Base-by-base conservation (phyloP, 192 early-diverging fungal genomes). In the Coemansia sp. region DNA sequence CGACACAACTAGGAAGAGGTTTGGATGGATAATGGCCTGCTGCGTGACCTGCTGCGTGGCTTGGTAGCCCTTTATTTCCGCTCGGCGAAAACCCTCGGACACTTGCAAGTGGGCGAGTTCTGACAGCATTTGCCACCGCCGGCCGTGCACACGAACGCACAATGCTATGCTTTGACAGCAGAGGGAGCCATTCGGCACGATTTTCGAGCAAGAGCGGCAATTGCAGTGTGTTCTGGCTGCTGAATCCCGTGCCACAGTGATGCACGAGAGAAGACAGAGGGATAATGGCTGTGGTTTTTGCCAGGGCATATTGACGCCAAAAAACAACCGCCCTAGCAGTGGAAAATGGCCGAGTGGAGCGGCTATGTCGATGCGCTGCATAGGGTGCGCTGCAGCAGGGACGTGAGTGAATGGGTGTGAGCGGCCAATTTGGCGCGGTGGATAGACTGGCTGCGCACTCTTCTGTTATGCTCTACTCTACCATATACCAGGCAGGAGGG, bases 41-140 rank as follows among this genome's bases (percentile, higher is more conserved):
- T 35, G 64, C 64, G 32, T 66, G 64, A 59, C 51, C 31, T 24
- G 42, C 48, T 58, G 64, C 64, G 56, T 66, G 69, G 69, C 69
- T 71, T 71, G 53, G 56, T 49, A 30, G 57, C 62, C 61, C 50
- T 59, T 46, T 60, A 50, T 60, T 59, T 49, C 58, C 58, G 58
- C 46, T 21, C 24, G 47, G 46, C 30, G 40, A 47, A 40, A 46
- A 31, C 44, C 29, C 45, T 59, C 57, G 45, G 43, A 22, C 57
- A 29, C 46, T 48, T 21, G 43, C 57, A 12, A n/a, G 56, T 28
- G 10, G 9, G 43, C 29, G 11, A 18, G 21, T 31, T 27, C 52
- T 5, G 14, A 6, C 51, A 53, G 27, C 31, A 27, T 16, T 53
- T n/a, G 51, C 51, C 51, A 33, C 29, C 21, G 19, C n/a, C 51